phyloP scores from a whole-genome alignment of 768 basidiomycete species.

The Suillus paluster region DNA sequence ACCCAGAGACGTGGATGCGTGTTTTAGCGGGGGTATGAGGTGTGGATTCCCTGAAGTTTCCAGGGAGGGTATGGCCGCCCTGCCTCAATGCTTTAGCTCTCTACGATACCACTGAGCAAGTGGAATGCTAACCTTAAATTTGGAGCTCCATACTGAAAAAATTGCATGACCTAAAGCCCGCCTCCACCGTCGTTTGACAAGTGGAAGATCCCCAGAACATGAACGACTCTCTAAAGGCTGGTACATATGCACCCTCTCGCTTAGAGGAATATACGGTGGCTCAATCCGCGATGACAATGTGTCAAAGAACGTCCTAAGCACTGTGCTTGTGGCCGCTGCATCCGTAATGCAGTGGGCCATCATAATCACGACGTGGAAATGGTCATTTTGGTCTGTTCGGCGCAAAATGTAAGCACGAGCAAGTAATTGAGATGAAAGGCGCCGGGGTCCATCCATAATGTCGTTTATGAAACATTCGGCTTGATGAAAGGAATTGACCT shows the following conservation, averaged over 20 bases:
- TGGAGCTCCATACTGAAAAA: constrained; percentile 32
- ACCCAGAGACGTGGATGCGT: constrained; percentile 22
- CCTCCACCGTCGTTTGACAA: constrained; percentile 48
- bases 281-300: constrained; percentile 30
- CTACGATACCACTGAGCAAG: neutral
- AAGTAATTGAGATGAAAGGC: constrained; percentile 45
- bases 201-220: constrained; percentile 33
- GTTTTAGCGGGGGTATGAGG: constrained; percentile 46
- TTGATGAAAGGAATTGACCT: constrained; percentile 41
- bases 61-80: constrained; percentile 60
- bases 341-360: constrained; percentile 57
- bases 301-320: constrained; percentile 50
- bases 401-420: constrained; percentile 47
- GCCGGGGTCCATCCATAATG: constrained; percentile 37
- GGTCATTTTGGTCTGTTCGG: constrained; percentile 41
- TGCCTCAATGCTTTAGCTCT: constrained; percentile 25
- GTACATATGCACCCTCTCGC: constrained; percentile 44
- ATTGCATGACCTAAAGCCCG: constrained; percentile 47
- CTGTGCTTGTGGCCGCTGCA: constrained; percentile 47
- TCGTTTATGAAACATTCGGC: constrained; percentile 37
- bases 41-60: constrained; percentile 40
- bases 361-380: constrained; percentile 47
- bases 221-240: constrained; percentile 43
- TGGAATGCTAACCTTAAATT: constrained; percentile 37
- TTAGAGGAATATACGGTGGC: constrained; percentile 25